Evolutionary conservation across 2,329 filamentous ascomycete species (phyloP).

Genomic region (Fusarium sp.): DNA sequence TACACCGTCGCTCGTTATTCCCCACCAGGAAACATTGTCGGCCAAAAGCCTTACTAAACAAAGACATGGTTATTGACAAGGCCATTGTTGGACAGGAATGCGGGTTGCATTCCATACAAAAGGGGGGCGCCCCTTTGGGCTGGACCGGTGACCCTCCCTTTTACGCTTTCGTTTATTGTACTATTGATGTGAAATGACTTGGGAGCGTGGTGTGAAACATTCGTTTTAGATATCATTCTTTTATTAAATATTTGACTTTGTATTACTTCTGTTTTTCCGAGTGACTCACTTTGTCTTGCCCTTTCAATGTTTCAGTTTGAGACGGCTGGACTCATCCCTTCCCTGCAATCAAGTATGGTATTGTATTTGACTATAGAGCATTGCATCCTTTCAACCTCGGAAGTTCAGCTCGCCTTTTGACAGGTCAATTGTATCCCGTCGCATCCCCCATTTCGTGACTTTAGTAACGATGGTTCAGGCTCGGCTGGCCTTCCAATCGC

Average conservation of each 20-base stretch:
- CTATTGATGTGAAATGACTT: not conserved
- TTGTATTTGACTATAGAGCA: not conserved
- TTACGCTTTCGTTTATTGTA: constrained; percentile 23
- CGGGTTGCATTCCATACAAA: not conserved
- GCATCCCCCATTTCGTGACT: not conserved
- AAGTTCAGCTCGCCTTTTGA: not conserved
- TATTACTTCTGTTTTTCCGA: not conserved
- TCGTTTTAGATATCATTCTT: constrained; percentile 3
- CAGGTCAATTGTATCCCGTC: not conserved
- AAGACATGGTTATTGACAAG: too few species aligned
- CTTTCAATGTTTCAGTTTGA: not conserved
- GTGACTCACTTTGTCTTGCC: not conserved
- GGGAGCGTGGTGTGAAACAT: not conserved
- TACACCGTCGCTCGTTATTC: constrained; percentile 51
- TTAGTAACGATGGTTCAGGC: not conserved
- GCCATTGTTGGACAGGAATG: not conserved
- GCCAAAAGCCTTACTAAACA: constrained; percentile 46
- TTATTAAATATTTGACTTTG: constrained; percentile 1
- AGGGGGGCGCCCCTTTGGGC: not conserved
- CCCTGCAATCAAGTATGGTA: not conserved
- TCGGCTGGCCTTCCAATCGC: not conserved
- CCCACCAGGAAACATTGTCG: constrained; percentile 48
- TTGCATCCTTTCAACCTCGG: not conserved
- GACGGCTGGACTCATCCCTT: not conserved
- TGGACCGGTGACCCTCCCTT: constrained; percentile 7